These are phyloP conservation scores for Pythium sp. DNA, from an alignment of 352 stramenopile species.

Conservation along the genomic window DNA sequence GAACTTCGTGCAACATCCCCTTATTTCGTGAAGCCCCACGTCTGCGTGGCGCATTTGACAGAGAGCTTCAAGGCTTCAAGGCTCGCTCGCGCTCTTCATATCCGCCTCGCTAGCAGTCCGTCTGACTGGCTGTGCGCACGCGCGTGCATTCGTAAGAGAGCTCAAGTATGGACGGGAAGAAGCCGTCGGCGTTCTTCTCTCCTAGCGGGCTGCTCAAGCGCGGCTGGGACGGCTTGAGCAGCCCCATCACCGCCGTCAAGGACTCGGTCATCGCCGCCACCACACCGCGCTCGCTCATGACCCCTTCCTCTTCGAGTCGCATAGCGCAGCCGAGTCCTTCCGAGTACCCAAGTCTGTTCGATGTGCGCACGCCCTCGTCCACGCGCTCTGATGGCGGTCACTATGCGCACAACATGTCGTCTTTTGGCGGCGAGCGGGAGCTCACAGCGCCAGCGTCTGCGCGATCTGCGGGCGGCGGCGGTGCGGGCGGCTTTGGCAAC, in stretches of 20 bases:
- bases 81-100: neutral
- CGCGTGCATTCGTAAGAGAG: neutral
- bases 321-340: slow-evolving; percentile 42
- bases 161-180: slow-evolving; percentile 31
- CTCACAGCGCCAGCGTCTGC: slow-evolving; percentile 29
- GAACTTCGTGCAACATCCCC: slow-evolving; percentile 17
- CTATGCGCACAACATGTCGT: slow-evolving; percentile 18
- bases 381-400: slow-evolving; percentile 32
- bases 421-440: slow-evolving; percentile 19
- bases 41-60: neutral
- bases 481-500: neutral
- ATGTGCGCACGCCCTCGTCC: slow-evolving; percentile 47
- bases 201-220: slow-evolving; percentile 59
- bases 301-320: slow-evolving; percentile 29
- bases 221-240: slow-evolving; percentile 63
- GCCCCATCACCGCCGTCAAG: slow-evolving; percentile 59
- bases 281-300: slow-evolving; percentile 39
- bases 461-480: slow-evolving; percentile 17
- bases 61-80: slow-evolving; percentile 4
- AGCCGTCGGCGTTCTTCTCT: slow-evolving; percentile 44
- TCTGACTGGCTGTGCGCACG: neutral
- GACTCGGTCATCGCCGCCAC: slow-evolving; percentile 49
- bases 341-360: slow-evolving; percentile 77
- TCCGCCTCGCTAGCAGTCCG: neutral
- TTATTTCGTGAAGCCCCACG: slow-evolving; percentile 5